These are phyloP conservation scores for Agrocybe praecox DNA, from an alignment of 768 basidiomycete genomes.

Conservation along the genomic window DNA sequence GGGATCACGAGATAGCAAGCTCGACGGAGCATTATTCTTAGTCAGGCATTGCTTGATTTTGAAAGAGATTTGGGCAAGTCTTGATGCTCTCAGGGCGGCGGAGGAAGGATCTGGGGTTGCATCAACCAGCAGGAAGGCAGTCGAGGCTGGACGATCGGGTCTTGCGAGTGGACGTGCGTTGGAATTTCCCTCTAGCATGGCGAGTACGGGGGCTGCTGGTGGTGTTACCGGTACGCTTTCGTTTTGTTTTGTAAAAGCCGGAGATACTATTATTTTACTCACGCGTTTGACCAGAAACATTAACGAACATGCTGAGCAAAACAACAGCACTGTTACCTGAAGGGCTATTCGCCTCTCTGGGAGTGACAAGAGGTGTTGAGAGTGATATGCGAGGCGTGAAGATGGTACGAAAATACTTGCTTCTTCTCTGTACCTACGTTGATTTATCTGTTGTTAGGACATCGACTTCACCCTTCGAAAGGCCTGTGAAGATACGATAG, in stretches of 20 bases:
- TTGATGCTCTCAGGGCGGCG: constrained; percentile 61
- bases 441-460: constrained; percentile 18
- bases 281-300: constrained; percentile 40
- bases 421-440: neutral
- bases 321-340: constrained; percentile 67
- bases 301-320: constrained; percentile 60
- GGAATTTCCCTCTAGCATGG: constrained; percentile 9
- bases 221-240: constrained; percentile 57
- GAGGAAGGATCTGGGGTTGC: constrained; percentile 5
- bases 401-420: constrained; percentile 63
- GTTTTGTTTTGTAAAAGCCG: constrained; percentile 30
- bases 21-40: constrained; percentile 86
- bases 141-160: neutral
- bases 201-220: constrained; percentile 20
- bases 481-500: constrained; percentile 85
- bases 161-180: constrained; percentile 9
- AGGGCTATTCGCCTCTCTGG: constrained; percentile 69
- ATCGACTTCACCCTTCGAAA: constrained; percentile 86
- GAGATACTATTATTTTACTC: neutral
- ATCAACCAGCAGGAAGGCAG: neutral
- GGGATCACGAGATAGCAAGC: constrained; percentile 36
- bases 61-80: constrained; percentile 78
- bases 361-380: constrained; percentile 62
- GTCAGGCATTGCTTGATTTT: constrained; percentile 88
- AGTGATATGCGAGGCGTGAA: constrained; percentile 67